Base-by-base conservation (phyloP, 768 basidiomycete species). In the Leccinum truebloodii region DNA sequence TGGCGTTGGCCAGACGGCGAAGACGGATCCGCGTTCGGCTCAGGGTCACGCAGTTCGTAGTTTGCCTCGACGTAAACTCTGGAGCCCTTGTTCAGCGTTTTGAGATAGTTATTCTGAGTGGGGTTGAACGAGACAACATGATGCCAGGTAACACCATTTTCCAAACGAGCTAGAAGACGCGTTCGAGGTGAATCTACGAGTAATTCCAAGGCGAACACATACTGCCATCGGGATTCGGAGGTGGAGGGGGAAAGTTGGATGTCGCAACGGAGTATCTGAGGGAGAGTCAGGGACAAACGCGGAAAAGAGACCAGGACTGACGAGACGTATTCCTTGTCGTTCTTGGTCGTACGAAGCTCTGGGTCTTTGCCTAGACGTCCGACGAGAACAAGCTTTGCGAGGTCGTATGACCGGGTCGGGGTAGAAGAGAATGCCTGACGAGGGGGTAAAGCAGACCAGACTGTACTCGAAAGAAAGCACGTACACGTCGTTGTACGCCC, bases 11-110 rank as follows among this genome's bases (percentile, higher is more conserved):
- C 88, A 57, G 85, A 80, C 32, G 87, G 83, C 1, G 89, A 83
- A 54, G 81, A 75, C 3, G 89, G 80, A 55, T 92, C 89, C 13
- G 89, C 84, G 41, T 76, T 79, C 6, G 80, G 73, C 44, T 89
- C 88, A 9, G 91, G 83, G 60, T 93, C 89, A 41, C 87, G 83
- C 24, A 94, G 73, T 72, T 93, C 91, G 62, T 82, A 93, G 65
- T 78, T 80, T 30, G 92, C 87, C 72, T 95, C 93, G 37, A 91
- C 92, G 62, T 86, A 94, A 18, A 95, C 92, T 59, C 78, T 85
- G 53, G 83, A 76, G 6, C 93, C 93, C 64, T 90, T 90, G 66
- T 74, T 81, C 44, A 95, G 71, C 48, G 75, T 84, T 60, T 77
- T 79, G 37, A 95, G 82, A 67, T 83, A 91, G 60, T 78, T 84